Base-by-base conservation (phyloP, 495 filamentous ascomycete species). In the Penicillium bovifimosum region DNA sequence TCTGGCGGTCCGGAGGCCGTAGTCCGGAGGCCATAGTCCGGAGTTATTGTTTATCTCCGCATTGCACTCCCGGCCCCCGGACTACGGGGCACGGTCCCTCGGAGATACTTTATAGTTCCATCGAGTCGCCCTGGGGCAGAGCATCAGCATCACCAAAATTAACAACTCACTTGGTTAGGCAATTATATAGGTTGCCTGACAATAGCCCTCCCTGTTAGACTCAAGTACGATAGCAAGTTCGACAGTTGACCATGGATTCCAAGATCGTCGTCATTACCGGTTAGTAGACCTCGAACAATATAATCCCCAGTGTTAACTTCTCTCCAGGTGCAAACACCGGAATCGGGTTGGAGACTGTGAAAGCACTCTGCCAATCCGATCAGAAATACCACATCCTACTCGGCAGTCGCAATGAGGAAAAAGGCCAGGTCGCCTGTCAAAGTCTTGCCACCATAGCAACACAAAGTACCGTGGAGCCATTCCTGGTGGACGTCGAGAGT, bases 401-500 rank as follows among this genome's bases (percentile, higher is more conserved):
- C 47, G 43, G 48, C 7, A 56, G 53, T 34, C 48, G 57, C 3
- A 56, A 53, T 11, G 11, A 44, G 0, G 53, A 55, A 3, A 60
- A 50, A 16, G 53, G 38, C 1, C 29, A 49, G 34, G 17, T 47
- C 5, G 50, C 47, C 6, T 47, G 56, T 16, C n/a, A 59, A 28
- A 44, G 24, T 5, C 44, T 60, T 9, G 8, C 46, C 27, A 45
- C 28, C 14, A 26, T 50, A 44, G 53, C 1, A 13, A 5, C 13
- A 9, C 41, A 43, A 11, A 47, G 3, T 6, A 36, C 45, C 2
- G 45, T 27, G 16, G 45, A 38, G 14, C 45, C 32, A 3, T 47
- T 36, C 10, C 27, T 24, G 13, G 20, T 47, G 3, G 17, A 20
- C 10, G 43, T 78, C 7, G 71, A 78, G 3, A 56, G 56, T 8